Evolutionary conservation across 2,329 filamentous ascomycete species (phyloP).

Genomic region (Ophioceras dolichostomum): DNA sequence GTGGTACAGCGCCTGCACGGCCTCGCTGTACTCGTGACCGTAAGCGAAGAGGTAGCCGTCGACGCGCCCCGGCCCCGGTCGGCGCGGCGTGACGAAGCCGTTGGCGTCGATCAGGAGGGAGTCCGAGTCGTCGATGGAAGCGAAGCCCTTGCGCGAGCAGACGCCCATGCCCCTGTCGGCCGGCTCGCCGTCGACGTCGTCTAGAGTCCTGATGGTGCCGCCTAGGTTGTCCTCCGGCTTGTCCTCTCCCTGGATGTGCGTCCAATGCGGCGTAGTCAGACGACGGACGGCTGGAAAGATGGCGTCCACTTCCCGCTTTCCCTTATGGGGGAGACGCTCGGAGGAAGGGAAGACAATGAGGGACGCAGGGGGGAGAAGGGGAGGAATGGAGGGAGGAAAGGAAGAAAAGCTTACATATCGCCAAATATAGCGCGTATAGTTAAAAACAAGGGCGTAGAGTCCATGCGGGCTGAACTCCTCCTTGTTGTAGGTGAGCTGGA

Average conservation of each 20-base stretch:
- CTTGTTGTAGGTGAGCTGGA: conserved; percentile 48
- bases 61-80: conserved; percentile 27
- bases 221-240: conserved; percentile 16
- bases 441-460: conserved; percentile 30
- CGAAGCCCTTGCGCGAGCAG: conserved; percentile 35
- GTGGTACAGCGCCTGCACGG: conserved; percentile 39
- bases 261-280: too few relatives aligned
- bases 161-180: conserved; percentile 42
- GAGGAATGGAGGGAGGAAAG: too few relatives aligned
- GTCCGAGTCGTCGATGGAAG: conserved; percentile 38
- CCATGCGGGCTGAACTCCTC: conserved; percentile 37
- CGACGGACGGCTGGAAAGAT: conserved; percentile 13
- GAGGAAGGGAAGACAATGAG: conserved; percentile 11
- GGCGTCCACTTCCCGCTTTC: conserved; percentile 10
- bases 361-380: conserved; percentile 13
- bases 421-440: conserved; percentile 30
- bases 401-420: too few relatives aligned
- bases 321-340: too few relatives aligned
- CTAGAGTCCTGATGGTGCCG: conserved; percentile 36
- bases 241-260: too few relatives aligned
- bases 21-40: conserved; percentile 40
- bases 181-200: conserved; percentile 36
- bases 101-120: conserved; percentile 43
- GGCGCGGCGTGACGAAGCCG: conserved; percentile 37
- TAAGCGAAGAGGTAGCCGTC: conserved; percentile 51